Conservation (phyloP, 345 rosid genomes). For the Triadica sebifera region DNA sequence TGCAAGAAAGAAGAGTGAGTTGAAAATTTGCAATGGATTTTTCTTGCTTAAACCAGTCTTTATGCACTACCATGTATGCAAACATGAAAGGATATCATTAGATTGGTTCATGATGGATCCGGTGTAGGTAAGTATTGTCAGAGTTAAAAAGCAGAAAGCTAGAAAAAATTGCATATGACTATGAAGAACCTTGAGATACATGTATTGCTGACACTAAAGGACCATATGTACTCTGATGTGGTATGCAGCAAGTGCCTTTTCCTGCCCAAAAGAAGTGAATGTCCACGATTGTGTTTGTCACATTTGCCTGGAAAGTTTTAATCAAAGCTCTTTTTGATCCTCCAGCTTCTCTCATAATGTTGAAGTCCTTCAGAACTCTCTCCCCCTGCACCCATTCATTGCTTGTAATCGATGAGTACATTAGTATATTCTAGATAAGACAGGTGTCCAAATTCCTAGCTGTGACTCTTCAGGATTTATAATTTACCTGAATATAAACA, state of each 20-base stretch:
- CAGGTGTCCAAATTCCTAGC: too few relatives aligned
- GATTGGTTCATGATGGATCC: too few relatives aligned
- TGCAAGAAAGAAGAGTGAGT: neutral
- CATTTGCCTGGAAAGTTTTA: constrained; percentile 39
- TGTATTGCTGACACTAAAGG: constrained; percentile 56
- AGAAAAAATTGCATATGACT: neutral
- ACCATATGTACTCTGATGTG: constrained; percentile 50
- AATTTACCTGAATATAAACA: constrained; percentile 47
- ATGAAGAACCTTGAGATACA: constrained; percentile 40
- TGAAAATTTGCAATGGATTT: neutral
- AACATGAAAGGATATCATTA: too few relatives aligned
- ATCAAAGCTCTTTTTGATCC: constrained; percentile 48
- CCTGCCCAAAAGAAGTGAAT: constrained; percentile 62
- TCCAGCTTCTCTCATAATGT: constrained; percentile 48
- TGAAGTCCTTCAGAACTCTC: constrained; percentile 44
- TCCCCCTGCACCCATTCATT: constrained; percentile 36
- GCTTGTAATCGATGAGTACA: neutral
- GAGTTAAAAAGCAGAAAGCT: too few relatives aligned
- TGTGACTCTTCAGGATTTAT: neutral
- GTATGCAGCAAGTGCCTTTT: constrained; percentile 66
- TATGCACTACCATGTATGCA: too few relatives aligned
- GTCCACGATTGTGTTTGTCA: constrained; percentile 50
- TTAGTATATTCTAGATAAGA: too few relatives aligned
- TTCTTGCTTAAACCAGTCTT: too few relatives aligned
- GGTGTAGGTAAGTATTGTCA: too few relatives aligned